Conservation (phyloP, 2,329 filamentous ascomycete genomes). For the Colletotrichum tropicale region DNA sequence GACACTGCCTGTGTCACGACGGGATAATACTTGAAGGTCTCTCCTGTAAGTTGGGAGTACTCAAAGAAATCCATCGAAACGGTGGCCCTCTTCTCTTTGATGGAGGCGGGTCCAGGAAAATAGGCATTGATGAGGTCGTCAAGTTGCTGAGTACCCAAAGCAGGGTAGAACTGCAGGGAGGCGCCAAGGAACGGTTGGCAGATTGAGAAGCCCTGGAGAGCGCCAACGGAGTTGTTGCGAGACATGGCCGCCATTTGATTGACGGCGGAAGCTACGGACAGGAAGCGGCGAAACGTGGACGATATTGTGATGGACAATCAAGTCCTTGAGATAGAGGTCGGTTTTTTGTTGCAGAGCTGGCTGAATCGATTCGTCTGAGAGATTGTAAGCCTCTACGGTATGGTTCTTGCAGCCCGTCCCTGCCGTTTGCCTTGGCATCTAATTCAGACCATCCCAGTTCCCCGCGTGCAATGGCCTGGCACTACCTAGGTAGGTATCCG, state of each 20-base stretch:
- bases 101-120: constrained; percentile 55
- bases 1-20: constrained; percentile 52
- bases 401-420: neutral
- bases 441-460: neutral
- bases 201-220: constrained; percentile 60
- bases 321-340: neutral
- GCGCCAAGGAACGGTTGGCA: constrained; percentile 63
- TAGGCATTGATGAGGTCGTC: constrained; percentile 65
- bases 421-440: neutral
- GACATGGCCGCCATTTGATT: constrained; percentile 39
- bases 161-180: constrained; percentile 68
- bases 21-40: constrained; percentile 66
- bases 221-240: constrained; percentile 35
- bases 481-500: neutral
- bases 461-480: neutral
- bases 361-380: neutral
- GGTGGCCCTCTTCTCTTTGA: constrained; percentile 62
- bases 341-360: neutral
- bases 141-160: constrained; percentile 66
- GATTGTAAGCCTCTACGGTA: neutral
- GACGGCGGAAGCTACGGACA: neutral
- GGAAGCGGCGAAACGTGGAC: neutral
- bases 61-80: constrained; percentile 66
- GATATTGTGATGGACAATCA: neutral
- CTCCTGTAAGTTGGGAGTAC: constrained; percentile 55